Evolutionary conservation across 2,329 filamentous ascomycete species (phyloP).

Genomic region (Aspergillus glaucus): DNA sequence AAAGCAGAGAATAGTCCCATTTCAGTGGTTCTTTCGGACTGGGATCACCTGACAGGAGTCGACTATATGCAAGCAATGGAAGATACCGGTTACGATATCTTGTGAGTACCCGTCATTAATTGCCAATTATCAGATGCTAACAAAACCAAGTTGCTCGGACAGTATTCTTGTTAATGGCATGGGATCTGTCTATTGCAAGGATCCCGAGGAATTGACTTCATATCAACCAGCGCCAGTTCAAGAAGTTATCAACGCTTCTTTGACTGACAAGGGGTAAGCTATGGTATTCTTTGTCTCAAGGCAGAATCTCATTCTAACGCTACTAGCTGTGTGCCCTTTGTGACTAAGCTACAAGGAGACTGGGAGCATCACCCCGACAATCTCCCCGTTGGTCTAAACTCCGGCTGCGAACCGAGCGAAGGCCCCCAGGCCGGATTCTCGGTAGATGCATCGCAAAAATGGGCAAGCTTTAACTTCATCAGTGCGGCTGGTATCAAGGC

Average conservation of each 20-base stretch:
- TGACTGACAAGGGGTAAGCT: constrained; percentile 29
- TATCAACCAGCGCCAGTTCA: not conserved
- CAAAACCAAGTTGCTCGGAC: constrained; percentile 50
- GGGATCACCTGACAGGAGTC: constrained; percentile 49
- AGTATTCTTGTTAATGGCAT: constrained; percentile 57
- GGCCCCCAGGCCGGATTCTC: constrained; percentile 41
- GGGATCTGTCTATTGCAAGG: constrained; percentile 47
- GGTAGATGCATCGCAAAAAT: constrained; percentile 34
- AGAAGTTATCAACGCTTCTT: constrained; percentile 11
- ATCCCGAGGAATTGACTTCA: not conserved
- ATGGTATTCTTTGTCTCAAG: not conserved
- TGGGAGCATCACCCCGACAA: not conserved
- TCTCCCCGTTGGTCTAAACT: constrained; percentile 20
- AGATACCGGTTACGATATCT: constrained; percentile 16
- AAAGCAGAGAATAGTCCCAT: constrained; percentile 43
- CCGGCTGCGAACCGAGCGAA: constrained; percentile 43
- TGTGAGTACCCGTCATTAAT: constrained; percentile 5
- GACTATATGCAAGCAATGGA: constrained; percentile 32
- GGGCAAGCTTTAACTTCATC: constrained; percentile 52
- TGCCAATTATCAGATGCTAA: not conserved
- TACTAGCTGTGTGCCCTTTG: constrained; percentile 16
- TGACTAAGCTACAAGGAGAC: not conserved
- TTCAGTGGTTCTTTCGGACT: constrained; percentile 51
- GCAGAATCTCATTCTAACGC: not conserved
- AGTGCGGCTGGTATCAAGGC: constrained; percentile 46